Evolutionary conservation across 768 basidiomycete species (phyloP).

Genomic region (Xerocomellus dryophilus): DNA sequence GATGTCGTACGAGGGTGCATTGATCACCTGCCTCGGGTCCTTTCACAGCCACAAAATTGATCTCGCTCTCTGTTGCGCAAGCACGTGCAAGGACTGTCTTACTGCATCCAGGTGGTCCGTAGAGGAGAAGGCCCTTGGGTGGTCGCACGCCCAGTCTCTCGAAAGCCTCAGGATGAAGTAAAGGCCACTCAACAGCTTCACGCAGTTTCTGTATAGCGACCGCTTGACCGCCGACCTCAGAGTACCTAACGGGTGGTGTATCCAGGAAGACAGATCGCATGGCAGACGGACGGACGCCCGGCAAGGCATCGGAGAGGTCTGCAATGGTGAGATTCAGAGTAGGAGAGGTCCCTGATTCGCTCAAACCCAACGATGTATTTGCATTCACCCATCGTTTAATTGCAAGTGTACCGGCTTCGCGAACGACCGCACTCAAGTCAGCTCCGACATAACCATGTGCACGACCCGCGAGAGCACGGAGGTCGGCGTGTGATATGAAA

Average conservation of each 20-base stretch:
- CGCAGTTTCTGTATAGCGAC: conserved; percentile 78
- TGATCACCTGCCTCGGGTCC: conserved; percentile 79
- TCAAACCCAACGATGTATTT: conserved; percentile 5
- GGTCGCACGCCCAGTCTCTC: conserved; percentile 82
- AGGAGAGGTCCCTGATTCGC: conserved; percentile 4
- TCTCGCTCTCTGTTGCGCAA: conserved; percentile 87
- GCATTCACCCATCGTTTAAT: conserved; percentile 76
- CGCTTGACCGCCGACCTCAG: conserved; percentile 88
- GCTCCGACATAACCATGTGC: conserved; percentile 98
- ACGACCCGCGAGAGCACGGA: conserved; percentile 64
- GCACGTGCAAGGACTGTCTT: conserved; percentile 93
- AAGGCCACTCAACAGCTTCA: conserved; percentile 94
- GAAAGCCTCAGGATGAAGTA: conserved; percentile 84
- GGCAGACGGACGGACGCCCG: conserved; percentile 84
- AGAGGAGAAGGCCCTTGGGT: conserved; percentile 86
- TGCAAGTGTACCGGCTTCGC: conserved; percentile 87
- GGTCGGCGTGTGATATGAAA: conserved; percentile 53
- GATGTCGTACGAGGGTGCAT: not conserved
- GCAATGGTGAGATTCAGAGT: conserved; percentile 46
- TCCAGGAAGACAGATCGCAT: conserved; percentile 93
- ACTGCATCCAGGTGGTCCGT: conserved; percentile 96
- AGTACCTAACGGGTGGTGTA: conserved; percentile 74
- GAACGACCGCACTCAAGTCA: conserved; percentile 86
- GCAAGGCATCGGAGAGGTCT: conserved; percentile 72
- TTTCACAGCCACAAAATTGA: conserved; percentile 96